Evolutionary conservation across 768 basidiomycete species (phyloP).

Genomic region (Phanerochaete sordida): DNA sequence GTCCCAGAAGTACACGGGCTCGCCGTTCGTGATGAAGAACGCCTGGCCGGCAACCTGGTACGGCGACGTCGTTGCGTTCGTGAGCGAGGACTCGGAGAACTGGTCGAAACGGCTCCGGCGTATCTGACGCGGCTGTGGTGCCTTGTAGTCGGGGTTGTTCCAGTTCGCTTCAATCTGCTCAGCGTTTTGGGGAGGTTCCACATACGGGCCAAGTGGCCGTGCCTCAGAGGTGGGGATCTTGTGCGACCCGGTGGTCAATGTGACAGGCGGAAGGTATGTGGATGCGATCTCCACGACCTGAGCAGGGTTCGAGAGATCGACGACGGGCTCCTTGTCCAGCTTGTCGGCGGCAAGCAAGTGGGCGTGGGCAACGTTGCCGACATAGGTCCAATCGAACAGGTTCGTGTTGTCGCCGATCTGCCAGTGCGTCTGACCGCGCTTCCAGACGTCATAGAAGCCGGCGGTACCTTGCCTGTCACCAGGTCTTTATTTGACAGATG

Average conservation of each 20-base stretch:
- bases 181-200: constrained; percentile 57
- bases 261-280: constrained; percentile 56
- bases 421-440: constrained; percentile 81
- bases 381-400: constrained; percentile 94
- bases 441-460: constrained; percentile 77
- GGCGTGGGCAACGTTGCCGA: constrained; percentile 91
- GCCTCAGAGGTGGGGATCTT: constrained; percentile 77
- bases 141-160: constrained; percentile 40
- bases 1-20: constrained; percentile 95
- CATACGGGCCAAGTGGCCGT: constrained; percentile 80
- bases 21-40: constrained; percentile 95
- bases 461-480: constrained; percentile 86
- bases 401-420: constrained; percentile 94
- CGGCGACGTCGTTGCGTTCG: constrained; percentile 47
- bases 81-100: constrained; percentile 57
- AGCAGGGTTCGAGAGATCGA: constrained; percentile 25
- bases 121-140: constrained; percentile 47
- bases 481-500: constrained; percentile 52
- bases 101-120: constrained; percentile 82
- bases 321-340: constrained; percentile 52
- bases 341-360: constrained; percentile 93
- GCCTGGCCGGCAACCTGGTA: constrained; percentile 88
- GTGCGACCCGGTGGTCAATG: constrained; percentile 57
- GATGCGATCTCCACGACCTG: constrained; percentile 37
- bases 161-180: constrained; percentile 56